Conservation (phyloP, 441 rosid species). For the Francoa sonchifolia region DNA sequence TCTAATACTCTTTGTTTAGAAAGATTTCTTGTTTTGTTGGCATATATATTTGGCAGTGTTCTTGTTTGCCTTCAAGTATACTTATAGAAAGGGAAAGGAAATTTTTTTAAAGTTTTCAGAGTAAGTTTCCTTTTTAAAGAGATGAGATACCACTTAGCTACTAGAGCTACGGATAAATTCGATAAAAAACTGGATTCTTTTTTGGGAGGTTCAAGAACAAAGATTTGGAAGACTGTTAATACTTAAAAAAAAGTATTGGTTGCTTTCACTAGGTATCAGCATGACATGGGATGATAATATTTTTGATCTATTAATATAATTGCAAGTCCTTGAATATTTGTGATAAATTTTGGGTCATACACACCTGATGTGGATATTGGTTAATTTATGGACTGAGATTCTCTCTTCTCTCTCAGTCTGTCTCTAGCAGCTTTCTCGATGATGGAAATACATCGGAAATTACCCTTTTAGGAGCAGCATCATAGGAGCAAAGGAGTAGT, state of each 20-base stretch:
- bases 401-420: conserved; percentile 27
- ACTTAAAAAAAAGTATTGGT: too few relatives aligned
- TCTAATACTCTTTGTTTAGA: not conserved
- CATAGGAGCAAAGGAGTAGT: conserved; percentile 11
- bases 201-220: too few relatives aligned
- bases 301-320: not conserved
- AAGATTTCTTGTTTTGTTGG: not conserved
- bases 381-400: conserved; percentile 11
- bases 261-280: too few relatives aligned
- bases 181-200: too few relatives aligned
- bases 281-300: too few relatives aligned
- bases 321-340: not conserved
- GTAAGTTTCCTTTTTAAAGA: not conserved
- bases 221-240: too few relatives aligned
- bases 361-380: not conserved
- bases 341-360: not conserved
- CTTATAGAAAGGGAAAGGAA: not conserved
- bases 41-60: not conserved
- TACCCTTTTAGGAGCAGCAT: conserved; percentile 31
- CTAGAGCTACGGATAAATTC: not conserved
- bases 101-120: not conserved
- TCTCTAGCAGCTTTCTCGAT: conserved; percentile 53
- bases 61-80: not conserved
- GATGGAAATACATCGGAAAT: conserved; percentile 38
- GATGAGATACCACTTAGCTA: not conserved